phyloP scores from a whole-genome alignment of 2,329 filamentous ascomycete species.

The Cordyceps pruinosa region DNA sequence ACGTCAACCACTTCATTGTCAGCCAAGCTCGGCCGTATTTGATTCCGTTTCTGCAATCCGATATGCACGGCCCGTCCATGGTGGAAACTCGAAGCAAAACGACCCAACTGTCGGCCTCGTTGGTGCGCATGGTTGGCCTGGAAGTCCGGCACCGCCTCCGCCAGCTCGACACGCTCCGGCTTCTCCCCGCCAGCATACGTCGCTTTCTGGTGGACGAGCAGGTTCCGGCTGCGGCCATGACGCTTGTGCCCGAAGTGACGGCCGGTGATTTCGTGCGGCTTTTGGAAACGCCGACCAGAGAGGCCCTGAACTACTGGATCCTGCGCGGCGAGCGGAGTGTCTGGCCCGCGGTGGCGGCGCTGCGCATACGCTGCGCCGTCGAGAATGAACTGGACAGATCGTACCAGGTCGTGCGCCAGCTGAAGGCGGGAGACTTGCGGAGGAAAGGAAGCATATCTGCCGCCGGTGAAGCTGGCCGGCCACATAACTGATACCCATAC shows the following conservation, averaged over 20 bases:
- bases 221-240: slow-evolving; percentile 70
- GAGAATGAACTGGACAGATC: slow-evolving; percentile 83
- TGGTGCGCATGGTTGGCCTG: slow-evolving; percentile 62
- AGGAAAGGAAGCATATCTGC: slow-evolving; percentile 37
- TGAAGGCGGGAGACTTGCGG: slow-evolving; percentile 46
- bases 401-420: slow-evolving; percentile 69
- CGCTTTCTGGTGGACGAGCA: slow-evolving; percentile 77
- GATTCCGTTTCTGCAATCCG: slow-evolving; percentile 74
- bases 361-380: slow-evolving; percentile 75
- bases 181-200: slow-evolving; percentile 63
- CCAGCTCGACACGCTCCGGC: slow-evolving; percentile 70
- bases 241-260: slow-evolving; percentile 73
- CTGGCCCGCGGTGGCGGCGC: slow-evolving; percentile 79
- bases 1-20: slow-evolving; percentile 92
- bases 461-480: slow-evolving; percentile 8
- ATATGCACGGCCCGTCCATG: slow-evolving; percentile 68
- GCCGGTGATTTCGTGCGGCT: slow-evolving; percentile 67
- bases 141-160: slow-evolving; percentile 75
- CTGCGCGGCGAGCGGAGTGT: slow-evolving; percentile 76
- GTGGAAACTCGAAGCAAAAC: slow-evolving; percentile 52
- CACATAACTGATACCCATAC: slow-evolving; percentile 9
- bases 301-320: slow-evolving; percentile 79
- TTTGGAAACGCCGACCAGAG: slow-evolving; percentile 73
- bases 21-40: slow-evolving; percentile 88
- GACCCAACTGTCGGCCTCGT: slow-evolving; percentile 49